phyloP scores from a whole-genome alignment of 2,329 filamentous ascomycete genomes.

The Sporothrix humicola region DNA sequence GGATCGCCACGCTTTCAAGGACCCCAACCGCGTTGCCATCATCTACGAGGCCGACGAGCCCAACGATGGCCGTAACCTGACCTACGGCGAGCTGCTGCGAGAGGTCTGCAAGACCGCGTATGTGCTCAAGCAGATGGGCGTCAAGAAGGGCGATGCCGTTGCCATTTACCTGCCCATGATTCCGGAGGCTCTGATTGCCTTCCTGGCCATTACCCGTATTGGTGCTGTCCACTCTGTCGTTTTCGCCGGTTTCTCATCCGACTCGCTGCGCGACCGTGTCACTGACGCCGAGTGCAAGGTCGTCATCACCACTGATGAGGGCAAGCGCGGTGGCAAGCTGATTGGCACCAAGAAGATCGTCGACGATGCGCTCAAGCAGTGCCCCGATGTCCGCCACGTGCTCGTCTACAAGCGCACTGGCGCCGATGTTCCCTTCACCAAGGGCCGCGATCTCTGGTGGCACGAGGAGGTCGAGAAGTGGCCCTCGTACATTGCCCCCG shows the following conservation, averaged over 20 bases:
- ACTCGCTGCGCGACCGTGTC: constrained; percentile 94
- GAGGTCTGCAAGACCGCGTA: constrained; percentile 88
- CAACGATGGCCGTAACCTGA: constrained; percentile 83
- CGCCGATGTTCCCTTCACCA: constrained; percentile 87
- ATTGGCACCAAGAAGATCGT: constrained; percentile 99
- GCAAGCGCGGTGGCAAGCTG: constrained; percentile 94
- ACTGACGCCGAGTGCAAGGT: constrained; percentile 89
- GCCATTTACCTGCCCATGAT: constrained; percentile 99
- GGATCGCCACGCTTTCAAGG: constrained; percentile 93
- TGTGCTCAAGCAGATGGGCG: constrained; percentile 91
- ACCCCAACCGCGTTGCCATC: constrained; percentile 91
- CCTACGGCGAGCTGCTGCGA: constrained; percentile 89
- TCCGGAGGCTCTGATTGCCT: constrained; percentile 88
- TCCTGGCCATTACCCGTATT: constrained; percentile 89
- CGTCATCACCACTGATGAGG: constrained; percentile 96
- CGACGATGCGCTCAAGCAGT: constrained; percentile 95
- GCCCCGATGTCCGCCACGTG: constrained; percentile 82
- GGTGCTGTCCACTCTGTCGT: constrained; percentile 97
- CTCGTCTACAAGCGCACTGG: constrained; percentile 96
- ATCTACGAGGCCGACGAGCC: constrained; percentile 98
- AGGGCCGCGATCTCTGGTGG: constrained; percentile 94
- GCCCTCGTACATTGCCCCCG: constrained; percentile 88
- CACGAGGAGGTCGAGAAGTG: constrained; percentile 98
- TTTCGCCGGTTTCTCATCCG: constrained; percentile 96
- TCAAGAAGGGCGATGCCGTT: constrained; percentile 95